These are phyloP conservation scores for Vararia minispora DNA, from an alignment of 768 basidiomycete species.

Conservation along the genomic window DNA sequence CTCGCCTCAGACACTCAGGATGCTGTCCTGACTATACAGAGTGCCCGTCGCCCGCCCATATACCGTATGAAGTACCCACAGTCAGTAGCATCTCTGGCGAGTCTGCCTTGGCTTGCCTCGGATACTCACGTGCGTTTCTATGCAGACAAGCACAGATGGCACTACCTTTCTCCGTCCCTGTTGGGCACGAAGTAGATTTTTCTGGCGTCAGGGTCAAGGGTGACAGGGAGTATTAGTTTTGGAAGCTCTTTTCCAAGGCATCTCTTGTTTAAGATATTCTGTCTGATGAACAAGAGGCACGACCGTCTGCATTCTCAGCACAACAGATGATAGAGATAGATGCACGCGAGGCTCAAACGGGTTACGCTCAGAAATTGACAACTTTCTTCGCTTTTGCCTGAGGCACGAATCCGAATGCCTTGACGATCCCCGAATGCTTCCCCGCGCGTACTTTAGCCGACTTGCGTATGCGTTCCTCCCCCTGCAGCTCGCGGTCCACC, in stretches of 20 bases:
- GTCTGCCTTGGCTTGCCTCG: neutral
- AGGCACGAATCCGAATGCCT: constrained; percentile 9
- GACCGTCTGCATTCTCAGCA: no score
- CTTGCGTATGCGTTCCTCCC: constrained; percentile 31
- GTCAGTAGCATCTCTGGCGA: constrained; percentile 46
- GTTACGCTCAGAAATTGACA: constrained; percentile 39
- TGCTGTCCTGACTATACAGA: constrained; percentile 29
- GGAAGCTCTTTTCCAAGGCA: no score
- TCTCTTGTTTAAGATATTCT: no score
- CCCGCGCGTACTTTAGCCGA: constrained; percentile 32
- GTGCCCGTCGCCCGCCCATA: constrained; percentile 33
- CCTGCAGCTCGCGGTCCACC: constrained; percentile 49
- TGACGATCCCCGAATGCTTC: constrained; percentile 29
- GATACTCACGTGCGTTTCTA: neutral
- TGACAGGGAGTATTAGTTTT: constrained; percentile 4
- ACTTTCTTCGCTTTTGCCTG: constrained; percentile 28
- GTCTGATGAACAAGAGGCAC: no score
- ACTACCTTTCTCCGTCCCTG: constrained; percentile 10
- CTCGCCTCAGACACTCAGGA: constrained; percentile 32
- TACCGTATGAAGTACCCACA: constrained; percentile 64
- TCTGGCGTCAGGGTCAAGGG: constrained; percentile 11
- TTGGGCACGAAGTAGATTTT: constrained; percentile 12
- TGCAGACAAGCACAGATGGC: constrained; percentile 8
- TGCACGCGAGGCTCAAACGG: no score
- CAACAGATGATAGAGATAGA: constrained; percentile 21